A percentile compares a stretch with the other conserved stretches of the same genome.
Conservation (phyloP, 2,329 filamentous ascomycete genomes). For the Venturia asperata region DNA sequence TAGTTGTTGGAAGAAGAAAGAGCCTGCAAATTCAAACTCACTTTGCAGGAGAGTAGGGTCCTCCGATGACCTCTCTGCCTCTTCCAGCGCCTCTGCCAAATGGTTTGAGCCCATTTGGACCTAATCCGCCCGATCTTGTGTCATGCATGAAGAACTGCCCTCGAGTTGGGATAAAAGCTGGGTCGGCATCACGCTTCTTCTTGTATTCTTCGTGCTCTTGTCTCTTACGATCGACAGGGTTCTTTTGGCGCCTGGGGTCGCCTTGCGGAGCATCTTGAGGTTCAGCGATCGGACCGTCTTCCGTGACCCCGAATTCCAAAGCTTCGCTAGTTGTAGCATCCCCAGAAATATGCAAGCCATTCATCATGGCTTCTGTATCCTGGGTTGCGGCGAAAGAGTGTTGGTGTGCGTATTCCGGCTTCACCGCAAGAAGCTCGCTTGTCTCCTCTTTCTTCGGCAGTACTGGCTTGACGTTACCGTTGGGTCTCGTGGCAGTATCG, state of each 20-base stretch:
- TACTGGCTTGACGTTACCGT: conserved; percentile 26
- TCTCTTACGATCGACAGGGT: conserved; percentile 62
- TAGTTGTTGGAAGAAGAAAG: conserved; percentile 23
- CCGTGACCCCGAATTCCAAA: conserved; percentile 43
- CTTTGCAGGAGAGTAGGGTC: conserved; percentile 51
- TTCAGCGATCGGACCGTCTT: conserved; percentile 24
- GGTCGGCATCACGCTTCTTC: conserved; percentile 79
- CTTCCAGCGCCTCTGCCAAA: conserved; percentile 59
- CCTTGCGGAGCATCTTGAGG: conserved; percentile 29
- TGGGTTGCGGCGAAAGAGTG: conserved; percentile 37
- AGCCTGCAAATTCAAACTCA: conserved; percentile 39
- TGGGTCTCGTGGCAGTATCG: conserved; percentile 34
- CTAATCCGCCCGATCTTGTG: conserved; percentile 70
- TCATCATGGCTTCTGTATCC: conserved; percentile 57
- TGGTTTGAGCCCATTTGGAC: conserved; percentile 69
- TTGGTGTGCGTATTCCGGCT: conserved; percentile 27
- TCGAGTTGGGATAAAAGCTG: conserved; percentile 86
- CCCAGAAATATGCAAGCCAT: conserved; percentile 46
- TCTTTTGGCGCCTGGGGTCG: conserved; percentile 38
- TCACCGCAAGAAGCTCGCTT: conserved; percentile 30
- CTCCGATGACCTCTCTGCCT: conserved; percentile 46
- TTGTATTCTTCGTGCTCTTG: conserved; percentile 88
- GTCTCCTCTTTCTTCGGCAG: conserved; percentile 24
- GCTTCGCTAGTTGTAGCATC: conserved; percentile 34
- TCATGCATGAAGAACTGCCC: conserved; percentile 98